A percentile compares a stretch with the other conserved stretches of the same genome.
Evolutionary conservation across 2,329 filamentous ascomycete genomes (phyloP).

Genomic region (Cladosporium phlei): DNA sequence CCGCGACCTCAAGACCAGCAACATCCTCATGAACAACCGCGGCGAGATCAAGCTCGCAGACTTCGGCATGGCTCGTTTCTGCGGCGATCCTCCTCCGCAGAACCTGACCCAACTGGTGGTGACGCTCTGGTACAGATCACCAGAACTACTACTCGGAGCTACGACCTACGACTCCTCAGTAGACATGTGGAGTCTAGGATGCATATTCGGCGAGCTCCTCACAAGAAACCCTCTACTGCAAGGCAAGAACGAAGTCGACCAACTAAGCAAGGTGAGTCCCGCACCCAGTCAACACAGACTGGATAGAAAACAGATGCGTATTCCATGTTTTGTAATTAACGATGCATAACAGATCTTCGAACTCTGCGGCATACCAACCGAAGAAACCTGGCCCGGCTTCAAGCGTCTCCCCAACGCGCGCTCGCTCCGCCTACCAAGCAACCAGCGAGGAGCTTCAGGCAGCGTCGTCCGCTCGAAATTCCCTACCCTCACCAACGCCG

Average conservation of each 20-base stretch:
- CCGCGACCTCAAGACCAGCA: constrained; percentile 88
- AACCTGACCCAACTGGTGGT: constrained; percentile 89
- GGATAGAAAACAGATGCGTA: constrained; percentile 24
- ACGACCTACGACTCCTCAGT: constrained; percentile 69
- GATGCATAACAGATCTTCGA: constrained; percentile 65
- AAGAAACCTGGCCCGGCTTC: constrained; percentile 81
- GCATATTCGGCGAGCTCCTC: constrained; percentile 89
- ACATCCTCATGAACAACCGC: constrained; percentile 90
- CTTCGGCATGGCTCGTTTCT: constrained; percentile 95
- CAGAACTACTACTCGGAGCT: constrained; percentile 81
- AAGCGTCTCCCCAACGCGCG: constrained; percentile 81
- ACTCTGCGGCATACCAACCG: constrained; percentile 79
- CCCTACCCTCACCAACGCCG: constrained; percentile 72
- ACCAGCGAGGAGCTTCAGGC: constrained; percentile 42
- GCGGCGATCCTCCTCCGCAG: constrained; percentile 66
- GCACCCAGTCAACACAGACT: constrained; percentile 25
- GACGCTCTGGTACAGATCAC: constrained; percentile 92
- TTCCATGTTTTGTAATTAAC: constrained; percentile 19
- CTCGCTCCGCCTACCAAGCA: constrained; percentile 59
- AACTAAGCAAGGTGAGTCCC: constrained; percentile 60
- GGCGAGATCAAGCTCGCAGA: constrained; percentile 94
- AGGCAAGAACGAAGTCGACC: constrained; percentile 87
- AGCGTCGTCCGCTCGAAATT: constrained; percentile 68
- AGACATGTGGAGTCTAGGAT: constrained; percentile 95
- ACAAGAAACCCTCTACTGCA: constrained; percentile 77